Evolutionary conservation across 306 rosid species (phyloP), one percentile per base, ranked within the genome.

Genomic region (Pyrus communis): DNA sequence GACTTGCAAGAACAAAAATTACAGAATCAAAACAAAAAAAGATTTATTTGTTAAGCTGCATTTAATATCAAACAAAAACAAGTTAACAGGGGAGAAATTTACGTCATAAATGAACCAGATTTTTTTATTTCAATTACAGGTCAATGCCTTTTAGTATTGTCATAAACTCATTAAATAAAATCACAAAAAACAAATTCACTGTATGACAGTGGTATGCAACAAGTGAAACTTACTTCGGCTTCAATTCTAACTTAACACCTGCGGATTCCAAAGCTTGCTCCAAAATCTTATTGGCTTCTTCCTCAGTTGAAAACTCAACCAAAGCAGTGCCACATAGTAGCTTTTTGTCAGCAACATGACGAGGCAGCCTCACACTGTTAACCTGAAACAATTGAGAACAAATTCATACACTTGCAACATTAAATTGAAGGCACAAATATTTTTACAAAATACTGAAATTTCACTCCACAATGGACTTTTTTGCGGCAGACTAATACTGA

Each of bases 281-380:
- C 82, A 83, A 33, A 57, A 88, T 70, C 71, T 83, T 83, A 75
- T 77, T 87, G 31, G 89, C 86, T 62, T 88, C 97, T 78, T 88
- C 92, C 81, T 88, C 96, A 9, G 89, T 73, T 13, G 97, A 86
- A 74, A 93, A 89, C 83, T 93, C 98, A 35, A 93, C 78, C 79
- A 93, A 87, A 38, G 92, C 96, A 70, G 91, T 84, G 73, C 98
- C 98, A 59, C 97, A 89, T 73, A 91, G 88, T 75, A 88, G 64
- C 79, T 80, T 91, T 71, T 91, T 93, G 84, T 93, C 96, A 14
- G 93, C 90, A 78, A 93, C 90, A 82, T 89, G 92, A 67, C 96
- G 98, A 22, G 96, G 96, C 66, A 93, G 86, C 83, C 98, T 86
- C 70, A 93, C 91, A 70, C 97, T 93, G 79, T 83, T 91, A 69